A percentile compares a stretch with the other conserved stretches of the same genome.
Evolutionary conservation across 352 stramenopile genomes (phyloP).

Genomic region (Globisporangium radiosum): DNA sequence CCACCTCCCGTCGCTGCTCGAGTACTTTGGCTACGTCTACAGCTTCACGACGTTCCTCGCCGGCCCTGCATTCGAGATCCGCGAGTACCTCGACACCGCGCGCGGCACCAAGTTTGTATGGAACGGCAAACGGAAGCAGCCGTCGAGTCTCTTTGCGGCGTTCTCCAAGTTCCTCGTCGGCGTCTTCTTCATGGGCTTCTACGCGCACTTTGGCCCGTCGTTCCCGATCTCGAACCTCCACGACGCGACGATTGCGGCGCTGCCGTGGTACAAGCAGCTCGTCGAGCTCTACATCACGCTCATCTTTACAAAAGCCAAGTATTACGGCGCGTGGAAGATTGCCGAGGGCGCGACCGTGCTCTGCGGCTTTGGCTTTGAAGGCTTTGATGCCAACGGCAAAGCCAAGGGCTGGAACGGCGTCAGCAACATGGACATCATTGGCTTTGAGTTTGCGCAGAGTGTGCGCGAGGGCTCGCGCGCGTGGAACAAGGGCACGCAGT

Average conservation of each 20-base stretch:
- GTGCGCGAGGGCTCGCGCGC: slow-evolving; percentile 82
- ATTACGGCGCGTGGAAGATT: slow-evolving; percentile 96
- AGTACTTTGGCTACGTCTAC: slow-evolving; percentile 97
- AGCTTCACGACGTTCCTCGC: slow-evolving; percentile 95
- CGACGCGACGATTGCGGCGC: slow-evolving; percentile 29
- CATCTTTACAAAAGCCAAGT: slow-evolving; percentile 91
- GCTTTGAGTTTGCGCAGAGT: slow-evolving; percentile 92
- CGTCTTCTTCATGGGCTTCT: slow-evolving; percentile 50
- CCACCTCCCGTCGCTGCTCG: slow-evolving; percentile 85
- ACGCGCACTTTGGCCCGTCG: slow-evolving; percentile 37
- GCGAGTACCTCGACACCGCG: slow-evolving; percentile 85
- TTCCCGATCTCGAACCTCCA: slow-evolving; percentile 52
- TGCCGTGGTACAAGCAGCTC: slow-evolving; percentile 59
- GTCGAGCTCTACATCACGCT: slow-evolving; percentile 87
- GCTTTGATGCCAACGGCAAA: slow-evolving; percentile 86
- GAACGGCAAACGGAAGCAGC: slow-evolving; percentile 35
- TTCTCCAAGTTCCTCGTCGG: slow-evolving; percentile 78
- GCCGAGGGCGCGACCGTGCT: slow-evolving; percentile 77
- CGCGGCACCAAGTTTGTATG: slow-evolving; percentile 51
- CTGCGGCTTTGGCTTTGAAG: slow-evolving; percentile 91
- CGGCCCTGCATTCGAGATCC: slow-evolving; percentile 93
- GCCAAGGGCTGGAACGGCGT: slow-evolving; percentile 91
- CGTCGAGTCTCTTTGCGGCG: slow-evolving; percentile 58
- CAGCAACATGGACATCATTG: slow-evolving; percentile 95
- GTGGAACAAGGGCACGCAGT: slow-evolving; percentile 97